These are phyloP conservation scores for Chondrostereum purpureum DNA, from an alignment of 1,284 basidiomycete genomes.

Conservation along the genomic window DNA sequence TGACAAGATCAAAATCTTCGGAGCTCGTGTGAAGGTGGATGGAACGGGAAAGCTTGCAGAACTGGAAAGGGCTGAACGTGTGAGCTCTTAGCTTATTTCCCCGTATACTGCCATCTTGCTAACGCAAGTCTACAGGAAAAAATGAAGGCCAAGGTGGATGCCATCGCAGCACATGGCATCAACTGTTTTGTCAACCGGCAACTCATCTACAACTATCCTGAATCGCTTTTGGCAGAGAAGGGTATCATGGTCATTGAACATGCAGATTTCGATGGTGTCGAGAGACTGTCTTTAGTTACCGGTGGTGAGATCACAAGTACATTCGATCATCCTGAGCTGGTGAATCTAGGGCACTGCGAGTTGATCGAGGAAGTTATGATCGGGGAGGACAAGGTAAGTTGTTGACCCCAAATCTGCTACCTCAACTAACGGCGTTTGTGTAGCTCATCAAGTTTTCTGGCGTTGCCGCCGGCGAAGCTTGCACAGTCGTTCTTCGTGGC, in stretches of 20 bases:
- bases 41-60: slow-evolving; percentile 96
- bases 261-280: slow-evolving; percentile 98
- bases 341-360: slow-evolving; percentile 92
- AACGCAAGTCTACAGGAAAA: slow-evolving; percentile 65
- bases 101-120: background rate
- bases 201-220: slow-evolving; percentile 99
- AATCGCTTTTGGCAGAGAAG: slow-evolving; percentile 87
- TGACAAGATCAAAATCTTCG: slow-evolving; percentile 99
- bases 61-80: slow-evolving; percentile 91
- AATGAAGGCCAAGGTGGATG: slow-evolving; percentile 98
- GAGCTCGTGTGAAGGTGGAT: slow-evolving; percentile 93
- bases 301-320: slow-evolving; percentile 97
- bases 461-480: slow-evolving; percentile 97
- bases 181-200: slow-evolving; percentile 99
- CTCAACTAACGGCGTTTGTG: background rate
- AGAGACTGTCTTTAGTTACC: slow-evolving; percentile 91
- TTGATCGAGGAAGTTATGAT: slow-evolving; percentile 99
- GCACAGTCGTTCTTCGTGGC: slow-evolving; percentile 95
- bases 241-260: slow-evolving; percentile 98
- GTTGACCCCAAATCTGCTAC: background rate
- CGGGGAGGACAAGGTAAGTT: slow-evolving; percentile 88
- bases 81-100: slow-evolving; percentile 22
- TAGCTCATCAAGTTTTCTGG: slow-evolving; percentile 99
- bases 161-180: slow-evolving; percentile 93
- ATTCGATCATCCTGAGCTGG: slow-evolving; percentile 90